These are phyloP conservation scores for Pyrenopolyporus hunteri DNA, from an alignment of 495 filamentous ascomycete genomes.

Conservation along the genomic window DNA sequence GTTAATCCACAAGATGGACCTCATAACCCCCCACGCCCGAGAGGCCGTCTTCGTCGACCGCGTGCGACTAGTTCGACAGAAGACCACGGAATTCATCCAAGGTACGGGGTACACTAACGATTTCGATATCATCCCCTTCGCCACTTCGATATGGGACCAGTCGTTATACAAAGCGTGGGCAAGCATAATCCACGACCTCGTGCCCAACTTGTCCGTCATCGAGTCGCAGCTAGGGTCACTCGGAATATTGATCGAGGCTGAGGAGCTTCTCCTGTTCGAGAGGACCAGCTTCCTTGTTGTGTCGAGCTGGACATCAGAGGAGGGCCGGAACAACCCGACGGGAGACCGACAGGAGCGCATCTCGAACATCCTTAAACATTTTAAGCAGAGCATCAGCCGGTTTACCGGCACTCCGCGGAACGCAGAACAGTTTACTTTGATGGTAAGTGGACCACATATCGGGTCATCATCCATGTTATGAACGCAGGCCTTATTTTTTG, in stretches of 20 bases:
- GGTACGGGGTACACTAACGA: constrained; percentile 44
- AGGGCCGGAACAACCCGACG: constrained; percentile 80
- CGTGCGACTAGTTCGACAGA: constrained; percentile 70
- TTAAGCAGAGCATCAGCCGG: constrained; percentile 74
- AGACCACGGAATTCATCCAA: constrained; percentile 70
- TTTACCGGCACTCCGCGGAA: constrained; percentile 60
- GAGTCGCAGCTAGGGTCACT: constrained; percentile 80
- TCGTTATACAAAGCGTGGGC: constrained; percentile 98
- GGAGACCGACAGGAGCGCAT: constrained; percentile 93
- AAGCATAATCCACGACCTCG: constrained; percentile 91
- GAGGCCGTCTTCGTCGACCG: constrained; percentile 82
- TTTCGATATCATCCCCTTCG: constrained; percentile 73
- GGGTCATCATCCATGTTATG: too few relatives aligned
- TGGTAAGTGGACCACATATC: constrained; percentile 41
- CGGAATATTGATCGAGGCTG: constrained; percentile 81
- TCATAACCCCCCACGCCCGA: constrained; percentile 81
- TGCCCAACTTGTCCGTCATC: constrained; percentile 90
- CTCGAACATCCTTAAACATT: constrained; percentile 94
- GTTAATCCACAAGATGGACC: constrained; percentile 97
- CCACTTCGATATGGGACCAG: constrained; percentile 98
- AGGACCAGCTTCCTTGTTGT: constrained; percentile 95
- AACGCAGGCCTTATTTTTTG: too few relatives aligned
- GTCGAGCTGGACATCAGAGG: constrained; percentile 74
- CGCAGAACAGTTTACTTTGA: constrained; percentile 61
- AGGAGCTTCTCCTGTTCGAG: constrained; percentile 95